Conservation (phyloP, 2,329 filamentous ascomycete species). For the Myriangium duriaei region DNA sequence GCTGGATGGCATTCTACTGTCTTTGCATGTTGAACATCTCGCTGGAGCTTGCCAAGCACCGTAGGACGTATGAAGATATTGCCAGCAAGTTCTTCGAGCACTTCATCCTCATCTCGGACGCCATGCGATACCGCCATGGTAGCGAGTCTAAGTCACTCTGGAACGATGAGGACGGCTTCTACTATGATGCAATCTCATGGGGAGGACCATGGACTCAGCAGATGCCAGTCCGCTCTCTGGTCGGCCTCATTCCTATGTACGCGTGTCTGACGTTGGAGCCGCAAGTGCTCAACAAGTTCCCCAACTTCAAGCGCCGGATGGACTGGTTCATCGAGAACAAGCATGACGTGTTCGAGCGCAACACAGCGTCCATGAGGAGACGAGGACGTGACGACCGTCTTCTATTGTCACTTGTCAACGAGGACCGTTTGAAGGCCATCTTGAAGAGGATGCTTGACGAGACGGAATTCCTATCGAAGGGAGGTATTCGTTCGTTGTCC, state of each 20-base stretch:
- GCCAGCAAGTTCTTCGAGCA: conserved; percentile 98
- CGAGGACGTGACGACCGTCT: conserved; percentile 84
- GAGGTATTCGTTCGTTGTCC: conserved; percentile 84
- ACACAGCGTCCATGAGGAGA: conserved; percentile 85
- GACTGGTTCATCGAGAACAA: conserved; percentile 91
- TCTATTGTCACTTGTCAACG: conserved; percentile 79
- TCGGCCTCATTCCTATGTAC: conserved; percentile 87
- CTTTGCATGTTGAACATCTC: conserved; percentile 95
- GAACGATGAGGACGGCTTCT: conserved; percentile 96
- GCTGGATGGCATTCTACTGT: conserved; percentile 98
- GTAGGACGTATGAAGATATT: conserved; percentile 90
- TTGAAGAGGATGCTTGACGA: conserved; percentile 86
- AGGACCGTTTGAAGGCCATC: conserved; percentile 81
- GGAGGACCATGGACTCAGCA: conserved; percentile 89
- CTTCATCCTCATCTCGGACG: conserved; percentile 94
- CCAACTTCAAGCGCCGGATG: conserved; percentile 81
- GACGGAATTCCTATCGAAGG: conserved; percentile 79
- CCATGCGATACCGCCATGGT: conserved; percentile 65
- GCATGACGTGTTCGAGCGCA: conserved; percentile 76
- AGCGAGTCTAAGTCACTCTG: conserved; percentile 72
- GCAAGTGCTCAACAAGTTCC: conserved; percentile 81
- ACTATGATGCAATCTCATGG: conserved; percentile 97
- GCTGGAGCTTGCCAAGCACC: conserved; percentile 86
- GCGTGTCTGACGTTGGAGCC: conserved; percentile 87
- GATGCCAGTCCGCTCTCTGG: conserved; percentile 79